These are phyloP conservation scores for Yarrowia yakushimensis DNA, from an alignment of 805 yeast genomes.

Conservation along the genomic window DNA sequence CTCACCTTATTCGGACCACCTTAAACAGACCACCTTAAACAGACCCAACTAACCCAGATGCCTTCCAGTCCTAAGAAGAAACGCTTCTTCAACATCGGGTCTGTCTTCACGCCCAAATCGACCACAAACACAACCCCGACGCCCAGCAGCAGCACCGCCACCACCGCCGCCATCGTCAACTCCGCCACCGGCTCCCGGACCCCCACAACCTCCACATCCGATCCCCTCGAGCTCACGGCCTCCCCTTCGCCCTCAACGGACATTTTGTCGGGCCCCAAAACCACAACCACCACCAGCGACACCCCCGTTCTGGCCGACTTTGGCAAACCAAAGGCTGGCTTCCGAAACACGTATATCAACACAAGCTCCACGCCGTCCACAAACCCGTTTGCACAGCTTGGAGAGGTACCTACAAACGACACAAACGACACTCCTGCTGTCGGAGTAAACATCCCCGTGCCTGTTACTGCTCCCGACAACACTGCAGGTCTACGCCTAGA, in stretches of 20 bases:
- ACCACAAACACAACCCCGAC: constrained; percentile 22
- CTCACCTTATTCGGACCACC: background rate
- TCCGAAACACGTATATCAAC: constrained; percentile 12
- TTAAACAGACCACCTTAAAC: background rate
- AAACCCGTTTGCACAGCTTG: constrained; percentile 11
- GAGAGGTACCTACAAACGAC: background rate
- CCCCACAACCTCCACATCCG: constrained; percentile 5
- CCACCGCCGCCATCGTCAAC: background rate
- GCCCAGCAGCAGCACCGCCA: background rate
- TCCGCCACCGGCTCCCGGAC: background rate
- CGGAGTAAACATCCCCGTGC: background rate
- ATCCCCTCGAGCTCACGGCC: constrained; percentile 9
- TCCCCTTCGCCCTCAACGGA: constrained; percentile 15
- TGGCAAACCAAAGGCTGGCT: background rate
- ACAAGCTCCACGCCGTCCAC: background rate
- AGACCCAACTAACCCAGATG: constrained; percentile 22
- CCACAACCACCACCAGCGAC: constrained; percentile 21
- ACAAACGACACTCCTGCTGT: background rate
- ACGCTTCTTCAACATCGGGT: constrained; percentile 25
- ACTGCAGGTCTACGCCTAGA: constrained; percentile 5
- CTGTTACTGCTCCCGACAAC: background rate
- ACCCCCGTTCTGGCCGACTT: constrained; percentile 12
- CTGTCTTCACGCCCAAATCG: constrained; percentile 20
- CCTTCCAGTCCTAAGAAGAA: constrained; percentile 25
- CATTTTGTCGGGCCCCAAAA: constrained; percentile 10